These are phyloP conservation scores for Sporothrix pseudoabietina DNA, from an alignment of 2,329 filamentous ascomycete species.

Conservation along the genomic window DNA sequence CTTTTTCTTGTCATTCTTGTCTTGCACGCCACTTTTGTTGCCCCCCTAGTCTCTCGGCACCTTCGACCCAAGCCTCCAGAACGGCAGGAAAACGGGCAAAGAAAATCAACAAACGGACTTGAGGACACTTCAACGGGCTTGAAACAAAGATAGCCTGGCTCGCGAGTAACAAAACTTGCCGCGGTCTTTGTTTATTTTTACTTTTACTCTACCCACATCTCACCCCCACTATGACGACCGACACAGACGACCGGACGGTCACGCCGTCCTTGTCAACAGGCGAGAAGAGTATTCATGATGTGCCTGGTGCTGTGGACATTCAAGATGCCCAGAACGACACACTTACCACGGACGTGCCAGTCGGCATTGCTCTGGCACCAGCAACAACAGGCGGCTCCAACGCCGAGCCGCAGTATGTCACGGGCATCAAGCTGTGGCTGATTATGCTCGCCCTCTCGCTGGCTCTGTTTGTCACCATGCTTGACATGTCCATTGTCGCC, in stretches of 20 bases:
- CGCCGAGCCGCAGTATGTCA: constrained; percentile 25
- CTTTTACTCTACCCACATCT: not conserved
- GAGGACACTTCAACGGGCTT: not conserved
- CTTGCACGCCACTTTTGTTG: not conserved
- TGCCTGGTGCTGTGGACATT: not conserved
- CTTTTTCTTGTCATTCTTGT: not conserved
- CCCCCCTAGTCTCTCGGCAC: not conserved
- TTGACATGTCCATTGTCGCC: constrained; percentile 41
- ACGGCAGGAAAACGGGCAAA: not conserved
- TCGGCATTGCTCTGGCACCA: not conserved
- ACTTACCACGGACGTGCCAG: not conserved
- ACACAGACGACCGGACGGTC: constrained; percentile 8
- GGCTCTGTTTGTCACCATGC: constrained; percentile 48
- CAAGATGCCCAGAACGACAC: not conserved
- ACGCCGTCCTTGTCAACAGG: not conserved
- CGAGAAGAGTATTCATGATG: not conserved
- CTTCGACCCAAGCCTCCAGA: not conserved
- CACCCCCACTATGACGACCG: not conserved
- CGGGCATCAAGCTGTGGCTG: constrained; percentile 42
- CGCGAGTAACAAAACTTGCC: no score
- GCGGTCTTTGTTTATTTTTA: not conserved
- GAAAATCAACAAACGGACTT: not conserved
- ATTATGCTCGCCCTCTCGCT: constrained; percentile 48
- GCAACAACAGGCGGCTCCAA: constrained; percentile 4
- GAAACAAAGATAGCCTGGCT: not conserved